Evolutionary conservation across 2,329 filamentous ascomycete genomes (phyloP).

Genomic region (Harringtonia lauricola): DNA sequence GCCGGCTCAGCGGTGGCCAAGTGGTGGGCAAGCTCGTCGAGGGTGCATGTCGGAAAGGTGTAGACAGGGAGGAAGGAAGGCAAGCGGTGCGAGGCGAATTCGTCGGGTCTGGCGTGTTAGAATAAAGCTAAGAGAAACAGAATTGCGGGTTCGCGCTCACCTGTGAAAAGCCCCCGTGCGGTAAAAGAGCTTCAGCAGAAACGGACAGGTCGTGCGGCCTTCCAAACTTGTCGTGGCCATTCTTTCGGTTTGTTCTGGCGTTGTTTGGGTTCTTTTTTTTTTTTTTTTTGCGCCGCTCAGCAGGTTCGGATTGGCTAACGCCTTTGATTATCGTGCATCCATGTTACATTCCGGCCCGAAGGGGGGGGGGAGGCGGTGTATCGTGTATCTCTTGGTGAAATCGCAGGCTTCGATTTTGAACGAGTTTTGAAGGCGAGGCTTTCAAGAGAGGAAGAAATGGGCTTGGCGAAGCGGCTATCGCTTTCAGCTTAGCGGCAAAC

Average conservation of each 20-base stretch:
- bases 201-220: conserved; percentile 51
- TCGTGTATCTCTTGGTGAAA: no score
- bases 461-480: background rate
- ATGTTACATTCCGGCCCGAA: conserved; percentile 6
- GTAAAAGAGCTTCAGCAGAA: conserved; percentile 80
- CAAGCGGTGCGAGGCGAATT: conserved; percentile 52
- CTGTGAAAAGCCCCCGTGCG: conserved; percentile 61
- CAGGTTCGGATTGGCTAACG: background rate
- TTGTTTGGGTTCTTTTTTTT: background rate
- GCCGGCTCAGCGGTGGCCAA: conserved; percentile 48
- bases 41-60: conserved; percentile 73
- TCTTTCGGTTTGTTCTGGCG: background rate
- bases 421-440: background rate
- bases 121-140: background rate
- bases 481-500: no score
- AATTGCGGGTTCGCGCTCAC: conserved; percentile 22
- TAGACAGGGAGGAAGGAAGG: conserved; percentile 68
- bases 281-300: background rate
- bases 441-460: background rate
- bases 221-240: conserved; percentile 6
- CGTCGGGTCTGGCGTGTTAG: conserved; percentile 45
- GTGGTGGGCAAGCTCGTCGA: conserved; percentile 70
- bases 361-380: background rate
- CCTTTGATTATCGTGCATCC: background rate
- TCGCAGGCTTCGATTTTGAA: no score